Evolutionary conservation across 768 basidiomycete genomes (phyloP), one percentile per base, ranked within the genome.

Genomic region (Leccinum variicolor): DNA sequence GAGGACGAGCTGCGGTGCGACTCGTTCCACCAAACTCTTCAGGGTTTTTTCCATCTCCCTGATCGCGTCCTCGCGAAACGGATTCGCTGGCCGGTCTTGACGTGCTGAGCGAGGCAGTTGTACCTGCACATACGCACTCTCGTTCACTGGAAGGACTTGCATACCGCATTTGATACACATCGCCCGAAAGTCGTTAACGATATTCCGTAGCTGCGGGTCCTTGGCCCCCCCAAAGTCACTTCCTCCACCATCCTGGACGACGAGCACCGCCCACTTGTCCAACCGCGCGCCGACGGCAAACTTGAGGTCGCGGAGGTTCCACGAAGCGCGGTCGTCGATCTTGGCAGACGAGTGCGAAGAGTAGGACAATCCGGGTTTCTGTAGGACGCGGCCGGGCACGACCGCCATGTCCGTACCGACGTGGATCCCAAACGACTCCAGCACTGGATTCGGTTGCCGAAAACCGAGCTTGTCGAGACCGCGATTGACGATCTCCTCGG

Each of bases 91-190:
- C 43, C 29, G 45, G 11, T 73, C 62, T 66, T 79, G 83, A 8
- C 55, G 72, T 0, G 87, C 62, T 66, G 78, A 82, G 6, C 55
- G 72, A 0, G 87, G 84, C 19, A 92, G 68, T 1, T 55, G 58
- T 7, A 76, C 84, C 9, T 13, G 43, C 34, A 65, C 66, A 15
- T 71, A 70, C 34, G 79, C 65, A 2, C 62, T 59, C 0, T 66
- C 69, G n/a, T 53, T 58, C 6, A 48, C 68, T 67, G 21, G 26
- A 13, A 1, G 8, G 7, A 88, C 79, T 4, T 8, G 58, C 80
- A 92, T 87, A 2, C 90, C 91, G 53, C 81, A 81, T n/a, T 62
- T 78, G 54, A 64, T 69, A 69, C 90, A 92, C 83, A 85, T 89
- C 1, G 67, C 54, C 10, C 74, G 71, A 60, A 92, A 90, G 0